phyloP scores from a whole-genome alignment of 1,284 basidiomycete species.

The Rhodotorula mucilaginosa region DNA sequence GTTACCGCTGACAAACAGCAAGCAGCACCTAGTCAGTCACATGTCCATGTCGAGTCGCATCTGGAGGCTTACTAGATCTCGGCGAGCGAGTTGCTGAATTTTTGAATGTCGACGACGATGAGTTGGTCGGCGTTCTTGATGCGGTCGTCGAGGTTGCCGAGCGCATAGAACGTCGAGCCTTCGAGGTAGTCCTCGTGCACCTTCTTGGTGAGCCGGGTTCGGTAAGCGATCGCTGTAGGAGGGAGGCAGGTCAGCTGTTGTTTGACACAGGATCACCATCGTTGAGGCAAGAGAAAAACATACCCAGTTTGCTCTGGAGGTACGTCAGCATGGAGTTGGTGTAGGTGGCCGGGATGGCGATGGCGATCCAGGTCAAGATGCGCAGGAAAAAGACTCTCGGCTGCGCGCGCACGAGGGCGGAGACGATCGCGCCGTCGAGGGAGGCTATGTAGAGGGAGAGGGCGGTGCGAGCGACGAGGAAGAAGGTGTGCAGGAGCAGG shows the following conservation, averaged over 20 bases:
- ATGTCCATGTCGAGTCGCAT: not conserved
- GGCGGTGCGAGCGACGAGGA: constrained; percentile 83
- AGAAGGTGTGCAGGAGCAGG: constrained; percentile 78
- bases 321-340: constrained; percentile 95
- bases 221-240: constrained; percentile 72
- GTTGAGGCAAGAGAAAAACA: too few relatives aligned
- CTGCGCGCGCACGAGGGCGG: constrained; percentile 86
- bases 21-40: not conserved
- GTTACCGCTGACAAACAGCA: constrained; percentile 57
- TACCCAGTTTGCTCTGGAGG: constrained; percentile 78
- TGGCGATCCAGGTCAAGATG: constrained; percentile 78
- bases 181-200: constrained; percentile 83
- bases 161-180: constrained; percentile 79
- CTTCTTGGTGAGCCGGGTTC: constrained; percentile 79
- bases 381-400: constrained; percentile 77
- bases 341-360: constrained; percentile 63
- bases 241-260: not conserved
- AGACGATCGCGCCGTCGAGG: constrained; percentile 91
- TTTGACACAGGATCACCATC: not conserved
- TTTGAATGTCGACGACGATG: constrained; percentile 93
- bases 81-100: constrained; percentile 85
- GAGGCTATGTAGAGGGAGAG: constrained; percentile 94
- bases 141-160: constrained; percentile 86
- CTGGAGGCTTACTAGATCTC: constrained; percentile 66
- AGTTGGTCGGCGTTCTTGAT: constrained; percentile 98